Evolutionary conservation across 1,139 yeast genomes (phyloP), one percentile per base, ranked within the genome.

Genomic region (Arxiozyma bovina): DNA sequence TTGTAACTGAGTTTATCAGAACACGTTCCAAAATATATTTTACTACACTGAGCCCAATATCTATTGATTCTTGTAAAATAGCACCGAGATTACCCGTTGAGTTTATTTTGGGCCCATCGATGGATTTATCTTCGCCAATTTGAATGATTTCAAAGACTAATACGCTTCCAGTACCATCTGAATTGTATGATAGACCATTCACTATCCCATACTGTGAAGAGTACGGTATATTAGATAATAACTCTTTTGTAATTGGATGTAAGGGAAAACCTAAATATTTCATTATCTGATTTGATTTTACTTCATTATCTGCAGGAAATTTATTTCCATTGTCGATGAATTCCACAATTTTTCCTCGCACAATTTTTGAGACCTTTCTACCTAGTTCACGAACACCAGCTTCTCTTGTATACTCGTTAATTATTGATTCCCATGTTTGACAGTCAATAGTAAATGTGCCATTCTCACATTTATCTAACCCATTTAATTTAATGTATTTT

Each of bases 71-170:
- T 67, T 89, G 89, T 96, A 93, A 91, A 42, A 91, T 96, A 65
- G 90, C 97, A 61, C 96, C 96, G 61, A 93, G 78, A 66, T 90
- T 91, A 63, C 99, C 99, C 3, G 99, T 93, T 43, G 91, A 75
- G 55, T 81, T 81, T 55, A 85, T 70, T 8, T 67, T 57, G 38
- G 76, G 71, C 17, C 68, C 67, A 42, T 42, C 56, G 4, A 54
- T 50, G 9, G 45, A 12, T 9, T 20, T 53, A 42, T 59, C 58
- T 2, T 54, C 22, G 1, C 62, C 58, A 44, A 53, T 80, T 17
- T 86, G 82, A 50, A 88, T 80, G 61, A 91, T 82, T 68, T 90
- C 96, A 69, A 90, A 87, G 23, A 85, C 81, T 53, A 90, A 74
- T 0, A 87, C 82, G 1, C 95, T 86, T 0, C 97, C 97, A 18